Base-by-base conservation (phyloP, 192 early-diverging fungal genomes). In the Phycomyces nitens region DNA sequence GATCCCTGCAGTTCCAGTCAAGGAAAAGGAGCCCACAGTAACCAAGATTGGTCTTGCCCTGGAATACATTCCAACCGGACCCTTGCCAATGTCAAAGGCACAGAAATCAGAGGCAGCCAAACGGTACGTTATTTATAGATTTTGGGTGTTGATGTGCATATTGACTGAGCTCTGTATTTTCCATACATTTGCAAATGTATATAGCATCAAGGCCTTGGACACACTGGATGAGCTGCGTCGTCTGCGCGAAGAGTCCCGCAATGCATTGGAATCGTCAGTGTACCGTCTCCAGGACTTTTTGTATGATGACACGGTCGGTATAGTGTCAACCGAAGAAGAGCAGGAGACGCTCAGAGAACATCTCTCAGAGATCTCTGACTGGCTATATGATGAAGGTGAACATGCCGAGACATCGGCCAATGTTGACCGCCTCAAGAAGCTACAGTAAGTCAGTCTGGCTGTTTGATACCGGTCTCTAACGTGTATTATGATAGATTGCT, bases 191-290 rank as follows among this genome's bases (percentile, higher is more conserved):
- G 12, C n/a, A n/a, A 16, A n/a, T 15, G 62, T 73, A 6, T 62
- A 52, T 63, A 74, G 72, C 58, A 62, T 82, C 27, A 62, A 61
- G 38, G 44, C 51, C 2, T 78, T 99, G 78, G 95, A 99, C 64
- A 61, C 70, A 27, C 80, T 82, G 60, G 95, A 97, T 77, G 52
- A 68, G 3, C 68, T 76, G 16, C 89, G 89, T 59, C 80, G 78
- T 34, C 80, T 82, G 6, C 86, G 84, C 39, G 93, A 94, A 75
- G 90, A 88, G 69, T 92, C 94, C 20, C 72, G 82, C 42, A 99
- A 99, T 78, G 79, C 78, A 53, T 82, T 99, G 21, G 97, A 99
- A 72, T 77, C 92, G 2, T 95, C 91, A 74, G 78, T 97, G 29
- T 99, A 98, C 77, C 84, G 84, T 38, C 72, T 86, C 41, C 90